These are phyloP conservation scores for Brassica balearica DNA, from an alignment of 441 rosid species.

Conservation along the genomic window DNA sequence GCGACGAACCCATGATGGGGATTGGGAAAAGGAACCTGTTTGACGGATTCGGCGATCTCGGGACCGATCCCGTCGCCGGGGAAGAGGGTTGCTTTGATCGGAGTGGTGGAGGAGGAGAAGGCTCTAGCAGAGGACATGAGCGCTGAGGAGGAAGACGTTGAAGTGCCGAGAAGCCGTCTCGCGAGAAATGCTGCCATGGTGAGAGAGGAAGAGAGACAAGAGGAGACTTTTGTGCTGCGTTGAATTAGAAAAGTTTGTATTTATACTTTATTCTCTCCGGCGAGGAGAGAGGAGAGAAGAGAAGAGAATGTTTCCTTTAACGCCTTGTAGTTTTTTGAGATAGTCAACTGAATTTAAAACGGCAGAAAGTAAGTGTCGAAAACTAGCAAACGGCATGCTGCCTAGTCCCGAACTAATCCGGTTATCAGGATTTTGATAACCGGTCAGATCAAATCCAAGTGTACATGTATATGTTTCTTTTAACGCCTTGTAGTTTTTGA, in stretches of 20 bases:
- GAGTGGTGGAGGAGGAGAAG: conserved; percentile 56
- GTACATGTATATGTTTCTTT: no score
- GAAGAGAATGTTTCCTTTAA: conserved; percentile 22
- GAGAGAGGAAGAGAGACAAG: conserved; percentile 20
- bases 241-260: background rate
- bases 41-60: conserved; percentile 95
- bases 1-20: background rate
- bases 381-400: background rate
- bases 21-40: conserved; percentile 54
- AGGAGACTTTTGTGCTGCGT: conserved; percentile 40
- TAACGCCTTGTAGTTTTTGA: conserved; percentile 27
- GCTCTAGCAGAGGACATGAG: conserved; percentile 46
- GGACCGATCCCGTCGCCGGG: conserved; percentile 99
- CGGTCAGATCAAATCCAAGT: no score
- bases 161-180: conserved; percentile 58
- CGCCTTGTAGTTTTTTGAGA: background rate
- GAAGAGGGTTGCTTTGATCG: conserved; percentile 87
- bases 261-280: conserved; percentile 22
- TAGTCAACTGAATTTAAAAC: background rate
- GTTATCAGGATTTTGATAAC: no score
- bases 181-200: conserved; percentile 74
- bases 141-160: conserved; percentile 34
- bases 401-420: background rate
- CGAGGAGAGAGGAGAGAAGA: conserved; percentile 1
- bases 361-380: background rate